Evolutionary conservation across 108 stramenopile species (phyloP), one percentile per base, ranked within the genome.

Genomic region (Nitzschia palea): DNA sequence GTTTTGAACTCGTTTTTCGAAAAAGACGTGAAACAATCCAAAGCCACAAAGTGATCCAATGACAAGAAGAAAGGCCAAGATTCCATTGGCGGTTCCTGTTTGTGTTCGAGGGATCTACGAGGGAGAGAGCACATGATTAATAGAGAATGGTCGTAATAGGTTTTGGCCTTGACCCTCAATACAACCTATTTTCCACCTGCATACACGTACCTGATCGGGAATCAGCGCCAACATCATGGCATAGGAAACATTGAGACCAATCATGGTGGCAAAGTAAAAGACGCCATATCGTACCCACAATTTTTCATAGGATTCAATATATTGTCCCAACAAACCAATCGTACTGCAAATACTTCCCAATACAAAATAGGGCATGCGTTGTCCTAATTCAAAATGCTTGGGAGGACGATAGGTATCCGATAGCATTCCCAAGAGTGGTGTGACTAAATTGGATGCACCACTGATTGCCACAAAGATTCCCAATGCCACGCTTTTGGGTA

Each of bases 141-240:
- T n/a, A n/a, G n/a, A n/a, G n/a, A n/a, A n/a, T n/a, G n/a, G n/a
- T n/a, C n/a, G n/a, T n/a, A n/a, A n/a, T n/a, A n/a, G n/a, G n/a
- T n/a, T n/a, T n/a, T n/a, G n/a, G n/a, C n/a, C n/a, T n/a, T n/a
- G n/a, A n/a, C n/a, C n/a, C n/a, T n/a, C n/a, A n/a, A n/a, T n/a
- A n/a, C n/a, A n/a, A n/a, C n/a, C n/a, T n/a, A 42, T 42, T 14
- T 42, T 42, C 15, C 40, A 42, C 9, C n/a, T n/a, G n/a, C n/a
- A n/a, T n/a, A n/a, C n/a, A n/a, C n/a, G n/a, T 18, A 60, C 44
- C 25, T 81, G 70, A 71, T 88, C 87, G 1, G 87, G 82, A 40
- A 85, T 78, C 32, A 85, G n/a, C 18, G 81, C 84, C n/a, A 88
- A 59, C 84, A 88, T 85, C 70, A 83, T 79, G 44, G 72, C 67